Base-by-base conservation (phyloP, 2,329 filamentous ascomycete species). In the Claviceps maximensis region DNA sequence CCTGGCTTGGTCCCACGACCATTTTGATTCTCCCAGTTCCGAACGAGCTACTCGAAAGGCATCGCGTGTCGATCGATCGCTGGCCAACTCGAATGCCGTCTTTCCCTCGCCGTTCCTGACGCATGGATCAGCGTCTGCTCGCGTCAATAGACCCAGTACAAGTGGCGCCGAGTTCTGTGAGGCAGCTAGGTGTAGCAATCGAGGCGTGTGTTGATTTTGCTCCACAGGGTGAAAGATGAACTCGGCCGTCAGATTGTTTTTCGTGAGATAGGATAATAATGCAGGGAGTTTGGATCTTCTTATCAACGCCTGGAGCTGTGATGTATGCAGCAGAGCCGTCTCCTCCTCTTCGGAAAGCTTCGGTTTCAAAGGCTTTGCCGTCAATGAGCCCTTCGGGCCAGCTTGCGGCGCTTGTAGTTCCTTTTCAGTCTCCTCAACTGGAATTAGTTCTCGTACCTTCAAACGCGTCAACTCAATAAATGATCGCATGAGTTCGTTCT, bases 391-490 rank as follows among this genome's bases (percentile, higher is more conserved):
- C 67, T 65, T 74, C 19, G 56, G 61, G 54, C 61, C 67, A 62
- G 64, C 55, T 15, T 56, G 40, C 1, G 59, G 52, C 17, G 76
- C 69, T 6, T 71, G 61, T 41, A 69, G 68, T 27, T 45, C 42
- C 58, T 67, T 69, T 59, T 71, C 76, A 36, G 67, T 65, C 55
- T 76, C 74, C 13, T 82, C 76, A 3, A 74, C 77, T 57, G 89
- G 85, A 54, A 87, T 78, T 29, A 97, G 78, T 56, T 87, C 84
- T 49, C 81, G 82, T 47, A 95, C 77, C 68, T 98, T 96, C 17
- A 96, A 77, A 17, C 93, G 77, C 0, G 93, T 98, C 33, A 98
- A 77, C 70, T 98, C 93, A 57, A 95, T 86, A 62, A 96, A 98
- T 1, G 86, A 86, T 41, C 91, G 82, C 86, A 97, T 93, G 0